Evolutionary conservation across 2,329 filamentous ascomycete species (phyloP).

Genomic region (Thelonectria rubi): DNA sequence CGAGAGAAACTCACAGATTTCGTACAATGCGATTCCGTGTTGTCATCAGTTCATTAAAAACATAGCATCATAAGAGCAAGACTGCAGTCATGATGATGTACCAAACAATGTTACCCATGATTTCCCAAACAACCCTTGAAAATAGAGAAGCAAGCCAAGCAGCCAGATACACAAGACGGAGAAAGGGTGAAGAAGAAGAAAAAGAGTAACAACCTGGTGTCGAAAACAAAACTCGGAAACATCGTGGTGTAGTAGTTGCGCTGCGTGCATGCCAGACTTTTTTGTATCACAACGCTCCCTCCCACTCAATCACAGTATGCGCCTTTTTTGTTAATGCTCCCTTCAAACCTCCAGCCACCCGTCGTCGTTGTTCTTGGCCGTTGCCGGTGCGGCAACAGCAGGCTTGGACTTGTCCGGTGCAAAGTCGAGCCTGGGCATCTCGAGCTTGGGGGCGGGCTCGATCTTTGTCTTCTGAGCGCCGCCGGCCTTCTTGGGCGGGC

Average conservation of each 20-base stretch:
- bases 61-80: constrained; percentile 48
- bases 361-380: constrained; percentile 40
- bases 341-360: constrained; percentile 43
- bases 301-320: neutral
- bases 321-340: constrained; percentile 5
- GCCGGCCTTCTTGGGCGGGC: constrained; percentile 45
- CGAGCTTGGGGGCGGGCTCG: constrained; percentile 67
- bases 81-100: constrained; percentile 41
- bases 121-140: constrained; percentile 25
- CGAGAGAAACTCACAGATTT: constrained; percentile 24
- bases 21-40: constrained; percentile 37
- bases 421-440: constrained; percentile 67
- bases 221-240: constrained; percentile 14
- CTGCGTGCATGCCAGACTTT: constrained; percentile 17
- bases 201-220: constrained; percentile 31
- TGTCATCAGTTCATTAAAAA: constrained; percentile 51
- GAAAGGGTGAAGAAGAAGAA: constrained; percentile 31
- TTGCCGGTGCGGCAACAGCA: neutral
- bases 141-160: constrained; percentile 20
- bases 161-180: constrained; percentile 36
- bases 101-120: constrained; percentile 39
- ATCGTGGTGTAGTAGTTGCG: constrained; percentile 21
- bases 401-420: constrained; percentile 48
- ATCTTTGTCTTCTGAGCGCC: constrained; percentile 59
- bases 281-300: constrained; percentile 1